Percentiles rank a stretch among this genome's conserved stretches.
phyloP scores from a whole-genome alignment of 352 stramenopile genomes.

The Plasmopara halstedii region DNA sequence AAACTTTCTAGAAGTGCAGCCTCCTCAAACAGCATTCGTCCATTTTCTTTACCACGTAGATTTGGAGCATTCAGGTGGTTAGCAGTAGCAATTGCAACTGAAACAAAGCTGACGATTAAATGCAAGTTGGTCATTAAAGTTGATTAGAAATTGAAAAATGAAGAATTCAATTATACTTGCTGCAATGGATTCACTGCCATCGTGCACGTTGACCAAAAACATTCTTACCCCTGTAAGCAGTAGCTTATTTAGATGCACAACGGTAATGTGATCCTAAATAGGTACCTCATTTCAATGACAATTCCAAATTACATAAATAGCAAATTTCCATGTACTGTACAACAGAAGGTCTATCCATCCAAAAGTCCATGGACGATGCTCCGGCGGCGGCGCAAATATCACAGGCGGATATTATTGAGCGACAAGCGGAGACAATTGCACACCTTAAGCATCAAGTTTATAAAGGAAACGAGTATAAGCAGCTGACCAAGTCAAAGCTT shows the following conservation, averaged over 20 bases:
- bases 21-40: conserved; percentile 2
- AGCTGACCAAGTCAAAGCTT: conserved; percentile 52
- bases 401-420: conserved; percentile 64
- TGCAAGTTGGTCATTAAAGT: conserved; percentile 13
- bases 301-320: too few species aligned
- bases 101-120: conserved; percentile 6
- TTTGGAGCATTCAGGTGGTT: too few species aligned
- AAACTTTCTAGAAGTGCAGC: conserved; percentile 4
- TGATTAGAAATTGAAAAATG: too few species aligned
- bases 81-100: too few species aligned
- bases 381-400: conserved; percentile 38
- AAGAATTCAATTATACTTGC: too few species aligned
- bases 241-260: too few species aligned
- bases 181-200: too few species aligned
- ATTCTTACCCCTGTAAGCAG: too few species aligned
- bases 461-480: conserved; percentile 39
- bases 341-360: too few species aligned
- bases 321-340: too few species aligned
- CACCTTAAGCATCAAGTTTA: conserved; percentile 33
- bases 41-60: conserved; percentile 1
- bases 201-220: background rate
- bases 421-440: conserved; percentile 47
- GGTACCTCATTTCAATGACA: too few species aligned
- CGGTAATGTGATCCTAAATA: too few species aligned
- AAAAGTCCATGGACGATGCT: conserved; percentile 11